Evolutionary conservation across 164 flowering plant species (phyloP).

Genomic region (Dillenia suffruticosa): DNA sequence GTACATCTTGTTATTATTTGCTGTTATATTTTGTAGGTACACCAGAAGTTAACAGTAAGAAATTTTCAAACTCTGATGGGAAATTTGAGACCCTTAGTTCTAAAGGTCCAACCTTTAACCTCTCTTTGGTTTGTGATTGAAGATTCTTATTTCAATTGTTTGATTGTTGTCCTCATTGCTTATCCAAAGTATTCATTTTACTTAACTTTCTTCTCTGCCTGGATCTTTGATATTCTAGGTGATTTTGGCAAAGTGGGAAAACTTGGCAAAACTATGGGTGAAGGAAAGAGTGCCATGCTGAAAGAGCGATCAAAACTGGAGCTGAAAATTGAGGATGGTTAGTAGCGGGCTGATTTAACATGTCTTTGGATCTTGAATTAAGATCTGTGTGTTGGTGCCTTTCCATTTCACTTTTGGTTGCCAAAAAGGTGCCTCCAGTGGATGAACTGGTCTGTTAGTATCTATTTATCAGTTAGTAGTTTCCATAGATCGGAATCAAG

Average conservation of each 20-base stretch:
- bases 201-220: constrained; percentile 1
- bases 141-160: background rate
- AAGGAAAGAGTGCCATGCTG: constrained; percentile 27
- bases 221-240: constrained; percentile 18
- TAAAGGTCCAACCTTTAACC: constrained; percentile 27
- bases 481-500: background rate
- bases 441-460: no score
- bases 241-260: constrained; percentile 46
- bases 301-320: constrained; percentile 34
- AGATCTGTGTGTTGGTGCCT: background rate
- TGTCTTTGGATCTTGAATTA: background rate
- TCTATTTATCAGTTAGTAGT: background rate
- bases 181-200: background rate
- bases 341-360: constrained; percentile 6
- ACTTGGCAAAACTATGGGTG: constrained; percentile 31
- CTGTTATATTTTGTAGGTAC: constrained; percentile 19
- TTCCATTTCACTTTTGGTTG: background rate
- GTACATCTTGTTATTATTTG: background rate
- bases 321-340: constrained; percentile 52
- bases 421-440: no score
- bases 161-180: background rate
- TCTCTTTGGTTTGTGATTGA: background rate
- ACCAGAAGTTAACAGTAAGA: constrained; percentile 4
- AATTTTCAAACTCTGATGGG: constrained; percentile 33
- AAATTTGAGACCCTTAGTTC: constrained; percentile 21